A percentile compares a stretch with the other conserved stretches of the same genome.
These are phyloP conservation scores for Podila horticola DNA, from an alignment of 192 early-diverging fungal species.

Conservation along the genomic window DNA sequence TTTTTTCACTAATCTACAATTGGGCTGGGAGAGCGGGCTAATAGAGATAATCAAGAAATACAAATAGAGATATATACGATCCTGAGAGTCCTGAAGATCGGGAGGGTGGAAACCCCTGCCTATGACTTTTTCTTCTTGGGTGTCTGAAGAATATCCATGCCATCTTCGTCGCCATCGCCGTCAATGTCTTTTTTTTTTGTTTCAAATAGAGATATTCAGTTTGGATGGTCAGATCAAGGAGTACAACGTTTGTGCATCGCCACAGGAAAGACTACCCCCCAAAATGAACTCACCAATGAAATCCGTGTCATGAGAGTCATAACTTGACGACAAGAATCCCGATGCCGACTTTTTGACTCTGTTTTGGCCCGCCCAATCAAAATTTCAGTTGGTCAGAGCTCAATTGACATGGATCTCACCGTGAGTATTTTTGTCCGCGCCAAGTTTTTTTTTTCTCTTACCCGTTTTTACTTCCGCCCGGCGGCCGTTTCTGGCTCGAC, in stretches of 20 bases:
- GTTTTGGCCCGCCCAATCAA: constrained; percentile 16
- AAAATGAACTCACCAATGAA: constrained; percentile 40
- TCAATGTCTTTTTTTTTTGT: constrained; percentile 32
- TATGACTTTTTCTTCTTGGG: constrained; percentile 48
- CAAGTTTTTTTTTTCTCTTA: not conserved
- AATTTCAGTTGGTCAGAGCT: constrained; percentile 16
- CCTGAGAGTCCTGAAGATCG: not conserved
- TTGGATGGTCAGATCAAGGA: not conserved
- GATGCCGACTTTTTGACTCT: constrained; percentile 47
- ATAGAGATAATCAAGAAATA: not conserved
- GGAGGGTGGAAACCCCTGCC: not conserved
- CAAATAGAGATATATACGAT: not conserved
- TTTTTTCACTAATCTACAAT: too few species aligned
- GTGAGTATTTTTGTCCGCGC: not conserved
- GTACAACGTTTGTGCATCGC: not conserved
- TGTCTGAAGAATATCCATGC: constrained; percentile 37
- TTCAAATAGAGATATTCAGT: not conserved
- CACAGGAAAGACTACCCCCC: too few species aligned
- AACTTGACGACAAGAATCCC: constrained; percentile 20
- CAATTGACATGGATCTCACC: not conserved
- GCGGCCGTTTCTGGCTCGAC: constrained; percentile 38
- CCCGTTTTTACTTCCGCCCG: constrained; percentile 51
- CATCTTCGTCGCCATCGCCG: constrained; percentile 45
- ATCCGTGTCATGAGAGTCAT: constrained; percentile 36
- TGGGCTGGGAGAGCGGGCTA: too few species aligned